These are phyloP conservation scores for Aspergillus steynii DNA, from an alignment of 495 filamentous ascomycete genomes.

Conservation along the genomic window DNA sequence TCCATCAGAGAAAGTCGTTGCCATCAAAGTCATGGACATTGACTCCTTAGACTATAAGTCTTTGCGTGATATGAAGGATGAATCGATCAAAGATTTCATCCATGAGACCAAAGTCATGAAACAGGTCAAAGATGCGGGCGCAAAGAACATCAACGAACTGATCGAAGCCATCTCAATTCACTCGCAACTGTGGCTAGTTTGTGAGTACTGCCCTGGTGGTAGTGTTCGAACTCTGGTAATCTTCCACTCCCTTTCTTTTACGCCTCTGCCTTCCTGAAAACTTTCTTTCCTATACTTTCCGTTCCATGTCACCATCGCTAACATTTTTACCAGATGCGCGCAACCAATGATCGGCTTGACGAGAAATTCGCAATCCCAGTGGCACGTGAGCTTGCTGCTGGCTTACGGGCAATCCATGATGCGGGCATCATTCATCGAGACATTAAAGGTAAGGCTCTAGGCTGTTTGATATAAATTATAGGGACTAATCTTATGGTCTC, in stretches of 20 bases:
- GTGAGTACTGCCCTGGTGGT: constrained; percentile 92
- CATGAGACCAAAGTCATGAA: constrained; percentile 88
- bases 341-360: constrained; percentile 68
- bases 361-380: constrained; percentile 92
- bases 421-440: constrained; percentile 94
- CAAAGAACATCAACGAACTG: constrained; percentile 87
- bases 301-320: neutral
- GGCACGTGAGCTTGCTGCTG: constrained; percentile 81
- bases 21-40: constrained; percentile 95
- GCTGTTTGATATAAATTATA: neutral
- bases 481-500: neutral
- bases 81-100: constrained; percentile 80
- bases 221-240: constrained; percentile 86
- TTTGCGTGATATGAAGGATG: constrained; percentile 68
- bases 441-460: constrained; percentile 70
- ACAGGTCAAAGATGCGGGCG: constrained; percentile 77
- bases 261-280: neutral
- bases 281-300: neutral
- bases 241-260: neutral
- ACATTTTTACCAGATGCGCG: constrained; percentile 44
- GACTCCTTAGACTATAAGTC: constrained; percentile 75
- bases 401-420: constrained; percentile 82
- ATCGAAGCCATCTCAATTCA: constrained; percentile 86
- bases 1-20: constrained; percentile 67
- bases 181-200: constrained; percentile 90